Conservation (phyloP, 208 protist genomes). For the Acanthamoeba lenticulata region DNA sequence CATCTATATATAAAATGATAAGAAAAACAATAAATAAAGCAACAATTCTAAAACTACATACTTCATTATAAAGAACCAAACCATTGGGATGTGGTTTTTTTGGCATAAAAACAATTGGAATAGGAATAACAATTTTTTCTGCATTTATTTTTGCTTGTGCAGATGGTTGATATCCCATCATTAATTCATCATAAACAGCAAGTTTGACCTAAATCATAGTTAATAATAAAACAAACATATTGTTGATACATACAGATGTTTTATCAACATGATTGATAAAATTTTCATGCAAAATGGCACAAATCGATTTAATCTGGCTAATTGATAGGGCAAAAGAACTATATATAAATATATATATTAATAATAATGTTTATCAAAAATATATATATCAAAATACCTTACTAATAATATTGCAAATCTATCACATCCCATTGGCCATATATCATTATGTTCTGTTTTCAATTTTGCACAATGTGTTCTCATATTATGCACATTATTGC, state of each 20-base stretch:
- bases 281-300: neutral
- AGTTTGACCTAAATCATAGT: neutral
- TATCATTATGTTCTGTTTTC: neutral
- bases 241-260: too few species aligned
- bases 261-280: too few species aligned
- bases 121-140: neutral
- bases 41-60: too few species aligned
- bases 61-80: neutral
- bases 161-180: neutral
- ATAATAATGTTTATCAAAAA: too few species aligned
- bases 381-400: too few species aligned
- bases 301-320: neutral
- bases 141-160: neutral
- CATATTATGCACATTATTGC: too few species aligned
- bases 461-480: neutral
- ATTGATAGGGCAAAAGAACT: neutral
- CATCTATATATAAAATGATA: too few species aligned
- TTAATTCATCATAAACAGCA: neutral
- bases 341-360: neutral
- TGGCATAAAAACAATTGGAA: too few species aligned
- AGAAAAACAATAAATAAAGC: too few species aligned
- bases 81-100: neutral
- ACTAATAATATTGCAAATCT: neutral
- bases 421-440: neutral
- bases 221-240: too few species aligned